Percentiles rank a stretch among this genome's conserved stretches.
These are phyloP conservation scores for Colletotrichum godetiae DNA, from an alignment of 2,329 filamentous ascomycete genomes.

Conservation along the genomic window DNA sequence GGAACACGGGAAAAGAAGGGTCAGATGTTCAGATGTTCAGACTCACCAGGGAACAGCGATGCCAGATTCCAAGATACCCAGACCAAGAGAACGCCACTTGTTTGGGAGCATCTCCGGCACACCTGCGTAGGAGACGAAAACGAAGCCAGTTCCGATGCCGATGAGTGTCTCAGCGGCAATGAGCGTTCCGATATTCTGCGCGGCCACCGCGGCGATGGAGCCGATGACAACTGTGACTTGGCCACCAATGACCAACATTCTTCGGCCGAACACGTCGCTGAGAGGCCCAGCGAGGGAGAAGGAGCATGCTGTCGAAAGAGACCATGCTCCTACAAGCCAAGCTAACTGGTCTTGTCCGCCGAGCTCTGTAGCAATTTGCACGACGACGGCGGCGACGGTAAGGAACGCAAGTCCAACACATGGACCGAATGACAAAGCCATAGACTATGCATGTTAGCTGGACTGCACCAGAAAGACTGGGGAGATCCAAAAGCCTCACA, in stretches of 20 bases:
- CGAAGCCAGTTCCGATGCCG: constrained; percentile 46
- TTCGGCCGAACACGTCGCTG: constrained; percentile 33
- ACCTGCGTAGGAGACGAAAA: constrained; percentile 47
- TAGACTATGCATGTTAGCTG: constrained; percentile 18
- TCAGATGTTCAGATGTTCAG: constrained; percentile 36
- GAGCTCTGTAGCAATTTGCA: constrained; percentile 25
- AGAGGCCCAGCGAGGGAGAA: constrained; percentile 33
- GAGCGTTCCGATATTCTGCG: constrained; percentile 39
- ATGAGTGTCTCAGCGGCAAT: constrained; percentile 45
- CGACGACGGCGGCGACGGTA: constrained; percentile 29
- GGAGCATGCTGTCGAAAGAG: constrained; percentile 32
- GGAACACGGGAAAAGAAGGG: background rate
- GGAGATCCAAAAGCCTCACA: background rate
- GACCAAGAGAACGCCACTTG: constrained; percentile 42
- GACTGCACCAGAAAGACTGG: no score
- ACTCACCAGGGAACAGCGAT: constrained; percentile 36
- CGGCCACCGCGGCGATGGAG: constrained; percentile 41
- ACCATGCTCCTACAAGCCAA: constrained; percentile 35
- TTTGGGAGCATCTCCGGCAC: constrained; percentile 48
- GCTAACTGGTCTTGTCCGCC: constrained; percentile 24
- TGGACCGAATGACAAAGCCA: constrained; percentile 32
- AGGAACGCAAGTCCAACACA: constrained; percentile 30
- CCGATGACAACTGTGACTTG: constrained; percentile 21
- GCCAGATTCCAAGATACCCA: constrained; percentile 35
- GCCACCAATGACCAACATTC: constrained; percentile 27